Conservation (phyloP, 306 rosid genomes). For the Lathyrus tuberosus region DNA sequence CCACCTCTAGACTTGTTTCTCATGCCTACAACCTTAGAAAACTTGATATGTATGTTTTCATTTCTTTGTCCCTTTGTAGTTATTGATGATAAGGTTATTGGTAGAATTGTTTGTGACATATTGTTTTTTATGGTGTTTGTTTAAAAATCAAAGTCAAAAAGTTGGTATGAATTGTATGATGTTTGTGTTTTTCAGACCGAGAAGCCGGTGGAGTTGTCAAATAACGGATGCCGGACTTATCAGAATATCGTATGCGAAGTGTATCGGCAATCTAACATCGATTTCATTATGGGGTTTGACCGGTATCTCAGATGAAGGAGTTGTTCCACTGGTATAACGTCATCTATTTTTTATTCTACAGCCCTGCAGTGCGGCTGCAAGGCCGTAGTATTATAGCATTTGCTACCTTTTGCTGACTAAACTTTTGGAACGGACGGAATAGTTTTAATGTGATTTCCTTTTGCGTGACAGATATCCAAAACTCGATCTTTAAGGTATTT, state of each 20-base stretch:
- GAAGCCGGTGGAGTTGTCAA: conserved; percentile 91
- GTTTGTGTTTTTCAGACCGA: conserved; percentile 59
- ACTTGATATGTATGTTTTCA: conserved; percentile 62
- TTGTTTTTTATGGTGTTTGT: neutral
- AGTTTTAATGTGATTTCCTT: conserved; percentile 20
- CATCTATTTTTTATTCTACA: neutral
- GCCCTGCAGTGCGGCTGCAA: neutral
- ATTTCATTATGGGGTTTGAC: conserved; percentile 92
- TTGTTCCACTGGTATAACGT: conserved; percentile 70
- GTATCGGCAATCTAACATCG: conserved; percentile 71
- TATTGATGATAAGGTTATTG: neutral
- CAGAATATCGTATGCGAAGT: conserved; percentile 71
- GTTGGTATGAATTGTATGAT: conserved; percentile 4
- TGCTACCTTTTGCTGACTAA: neutral
- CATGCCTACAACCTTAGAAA: conserved; percentile 76
- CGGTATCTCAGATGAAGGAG: conserved; percentile 91
- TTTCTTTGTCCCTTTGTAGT: neutral
- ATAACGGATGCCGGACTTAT: conserved; percentile 72
- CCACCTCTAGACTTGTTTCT: conserved; percentile 77
- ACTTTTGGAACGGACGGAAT: neutral
- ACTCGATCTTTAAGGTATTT: conserved; percentile 72
- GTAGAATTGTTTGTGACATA: neutral
- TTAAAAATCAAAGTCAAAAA: conserved; percentile 9
- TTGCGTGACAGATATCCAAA: conserved; percentile 64
- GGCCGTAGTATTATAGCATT: conserved; percentile 4